Evolutionary conservation across 2,329 filamentous ascomycete genomes (phyloP).

Genomic region (Exophiala lecanii-corni): DNA sequence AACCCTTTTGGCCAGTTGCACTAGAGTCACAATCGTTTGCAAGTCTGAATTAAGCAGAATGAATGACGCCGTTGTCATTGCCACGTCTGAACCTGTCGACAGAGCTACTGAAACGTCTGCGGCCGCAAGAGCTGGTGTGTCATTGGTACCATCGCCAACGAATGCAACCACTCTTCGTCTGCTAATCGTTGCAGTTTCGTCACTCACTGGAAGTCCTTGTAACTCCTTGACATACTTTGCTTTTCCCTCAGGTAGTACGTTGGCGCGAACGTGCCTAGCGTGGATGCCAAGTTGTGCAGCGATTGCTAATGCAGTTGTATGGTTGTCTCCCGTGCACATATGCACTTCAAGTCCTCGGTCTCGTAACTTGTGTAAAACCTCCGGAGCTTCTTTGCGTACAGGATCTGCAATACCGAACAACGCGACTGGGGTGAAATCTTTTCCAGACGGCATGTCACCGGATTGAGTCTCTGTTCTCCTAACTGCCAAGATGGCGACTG

Average conservation of each 20-base stretch:
- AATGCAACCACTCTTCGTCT: slow-evolving; percentile 64
- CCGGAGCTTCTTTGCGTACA: slow-evolving; percentile 66
- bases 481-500: slow-evolving; percentile 42
- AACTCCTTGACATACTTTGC: slow-evolving; percentile 39
- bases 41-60: slow-evolving; percentile 71
- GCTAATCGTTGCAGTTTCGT: slow-evolving; percentile 33
- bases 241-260: slow-evolving; percentile 81
- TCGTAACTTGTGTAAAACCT: slow-evolving; percentile 62
- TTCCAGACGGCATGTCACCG: background rate
- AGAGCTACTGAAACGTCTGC: slow-evolving; percentile 82
- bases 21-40: slow-evolving; percentile 64
- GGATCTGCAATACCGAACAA: slow-evolving; percentile 76
- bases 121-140: slow-evolving; percentile 72
- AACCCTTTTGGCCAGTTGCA: slow-evolving; percentile 65
- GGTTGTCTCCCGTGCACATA: slow-evolving; percentile 92
- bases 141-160: slow-evolving; percentile 84
- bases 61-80: slow-evolving; percentile 75
- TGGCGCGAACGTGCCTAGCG: slow-evolving; percentile 70
- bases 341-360: slow-evolving; percentile 64
- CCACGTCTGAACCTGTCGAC: slow-evolving; percentile 75
- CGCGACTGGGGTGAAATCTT: slow-evolving; percentile 49
- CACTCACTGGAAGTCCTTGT: slow-evolving; percentile 42
- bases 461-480: slow-evolving; percentile 27
- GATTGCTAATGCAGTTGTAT: slow-evolving; percentile 76
- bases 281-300: slow-evolving; percentile 71